phyloP scores from a whole-genome alignment of 2,329 filamentous ascomycete genomes.

The Tolypocladium endophyticum region DNA sequence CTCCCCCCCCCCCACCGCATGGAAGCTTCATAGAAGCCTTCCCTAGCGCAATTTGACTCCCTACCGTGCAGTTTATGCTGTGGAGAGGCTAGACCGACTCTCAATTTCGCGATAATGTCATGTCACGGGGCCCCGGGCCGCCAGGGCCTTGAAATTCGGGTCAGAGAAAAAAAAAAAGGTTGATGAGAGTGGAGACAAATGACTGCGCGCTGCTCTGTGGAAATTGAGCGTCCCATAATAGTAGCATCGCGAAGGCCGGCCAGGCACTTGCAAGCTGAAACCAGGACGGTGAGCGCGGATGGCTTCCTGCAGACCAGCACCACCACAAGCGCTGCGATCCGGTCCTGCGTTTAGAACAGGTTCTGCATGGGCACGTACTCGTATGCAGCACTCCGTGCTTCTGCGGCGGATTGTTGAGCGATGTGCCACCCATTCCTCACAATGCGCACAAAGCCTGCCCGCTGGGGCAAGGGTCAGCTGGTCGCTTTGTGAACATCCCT shows the following conservation, averaged over 20 bases:
- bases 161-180: not conserved
- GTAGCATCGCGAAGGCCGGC: not conserved
- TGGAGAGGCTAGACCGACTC: not conserved
- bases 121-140: not conserved
- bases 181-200: not conserved
- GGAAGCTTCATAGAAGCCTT: constrained; percentile 8
- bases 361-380: not conserved
- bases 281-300: not conserved
- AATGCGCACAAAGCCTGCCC: not conserved
- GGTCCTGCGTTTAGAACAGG: not conserved
- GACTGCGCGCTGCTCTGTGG: not conserved
- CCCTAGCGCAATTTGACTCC: not conserved
- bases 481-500: not conserved
- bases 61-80: not conserved
- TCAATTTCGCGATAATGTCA: not conserved
- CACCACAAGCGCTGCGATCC: not conserved
- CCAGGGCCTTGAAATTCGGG: not conserved
- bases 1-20: constrained; percentile 1
- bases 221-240: not conserved
- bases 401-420: not conserved
- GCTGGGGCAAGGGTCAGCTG: not conserved
- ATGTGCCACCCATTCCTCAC: not conserved
- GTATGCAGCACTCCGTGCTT: not conserved
- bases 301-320: not conserved
- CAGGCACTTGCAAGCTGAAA: not conserved